A percentile compares a stretch with the other conserved stretches of the same genome.
phyloP scores from a whole-genome alignment of 2,329 filamentous ascomycete genomes.

The Sclerotinia spermophila region DNA sequence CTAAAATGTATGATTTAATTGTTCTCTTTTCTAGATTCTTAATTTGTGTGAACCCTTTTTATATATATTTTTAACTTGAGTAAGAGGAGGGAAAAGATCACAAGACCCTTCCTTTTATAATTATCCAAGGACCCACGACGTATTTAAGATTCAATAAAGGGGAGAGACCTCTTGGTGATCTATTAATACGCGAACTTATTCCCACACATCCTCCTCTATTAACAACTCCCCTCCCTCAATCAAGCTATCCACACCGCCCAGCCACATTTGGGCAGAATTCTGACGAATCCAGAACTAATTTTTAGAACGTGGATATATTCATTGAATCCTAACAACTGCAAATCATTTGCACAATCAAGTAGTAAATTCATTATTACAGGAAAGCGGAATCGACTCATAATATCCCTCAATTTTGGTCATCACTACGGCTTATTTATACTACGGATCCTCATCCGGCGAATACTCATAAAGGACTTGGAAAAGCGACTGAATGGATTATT shows the following conservation, averaged over 20 bases:
- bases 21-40: background rate
- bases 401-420: background rate
- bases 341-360: background rate
- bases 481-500: slow-evolving; percentile 33
- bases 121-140: too few species aligned
- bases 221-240: background rate
- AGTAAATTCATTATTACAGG: background rate
- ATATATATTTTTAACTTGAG: background rate
- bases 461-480: background rate
- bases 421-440: background rate
- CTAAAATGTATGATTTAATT: background rate
- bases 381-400: background rate
- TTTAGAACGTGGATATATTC: background rate
- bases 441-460: background rate
- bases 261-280: background rate
- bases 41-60: background rate
- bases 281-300: slow-evolving; percentile 3
- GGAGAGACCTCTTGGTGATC: background rate
- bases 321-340: background rate
- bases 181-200: background rate
- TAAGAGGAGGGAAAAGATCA: background rate
- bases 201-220: background rate
- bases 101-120: background rate
- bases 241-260: slow-evolving; percentile 9
- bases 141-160: background rate